Percentiles rank a stretch among this genome's conserved stretches.
Evolutionary conservation across 805 yeast genomes (phyloP).

Genomic region (Middelhovenomyces tepae): DNA sequence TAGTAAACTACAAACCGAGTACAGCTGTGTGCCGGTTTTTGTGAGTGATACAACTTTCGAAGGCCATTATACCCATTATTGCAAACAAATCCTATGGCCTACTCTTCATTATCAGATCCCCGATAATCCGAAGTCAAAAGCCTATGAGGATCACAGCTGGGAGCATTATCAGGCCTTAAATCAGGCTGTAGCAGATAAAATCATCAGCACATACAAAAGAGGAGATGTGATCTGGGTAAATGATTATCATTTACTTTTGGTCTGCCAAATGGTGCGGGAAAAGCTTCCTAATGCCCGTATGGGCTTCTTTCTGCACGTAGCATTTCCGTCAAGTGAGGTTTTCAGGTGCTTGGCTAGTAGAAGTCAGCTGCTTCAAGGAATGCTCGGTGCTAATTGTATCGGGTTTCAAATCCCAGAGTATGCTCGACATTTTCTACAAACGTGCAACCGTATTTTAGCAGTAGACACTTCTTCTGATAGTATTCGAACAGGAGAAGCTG

Average conservation of each 20-base stretch:
- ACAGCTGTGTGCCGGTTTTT: constrained; percentile 55
- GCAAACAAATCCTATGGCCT: constrained; percentile 96
- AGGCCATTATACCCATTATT: constrained; percentile 86
- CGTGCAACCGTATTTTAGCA: constrained; percentile 72
- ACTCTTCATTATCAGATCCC: constrained; percentile 91
- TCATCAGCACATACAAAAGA: constrained; percentile 55
- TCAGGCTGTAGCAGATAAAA: constrained; percentile 67
- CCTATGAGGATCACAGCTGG: constrained; percentile 95
- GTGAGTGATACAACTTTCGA: constrained; percentile 73
- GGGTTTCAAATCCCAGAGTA: constrained; percentile 91
- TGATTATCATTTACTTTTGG: constrained; percentile 83
- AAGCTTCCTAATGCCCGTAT: constrained; percentile 74
- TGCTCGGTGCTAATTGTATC: constrained; percentile 80
- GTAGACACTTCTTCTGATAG: constrained; percentile 87
- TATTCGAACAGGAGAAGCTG: constrained; percentile 50
- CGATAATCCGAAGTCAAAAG: constrained; percentile 86
- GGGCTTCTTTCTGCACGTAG: constrained; percentile 86
- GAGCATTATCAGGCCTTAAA: constrained; percentile 68
- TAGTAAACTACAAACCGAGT: constrained; percentile 36
- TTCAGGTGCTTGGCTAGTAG: constrained; percentile 91
- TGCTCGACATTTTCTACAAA: constrained; percentile 87
- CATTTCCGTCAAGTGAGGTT: constrained; percentile 93
- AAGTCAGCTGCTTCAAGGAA: constrained; percentile 63
- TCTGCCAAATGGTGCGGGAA: constrained; percentile 75
- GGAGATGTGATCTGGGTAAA: constrained; percentile 88